A percentile compares a stretch with the other conserved stretches of the same genome.
These are phyloP conservation scores for Chytridiales sp. DNA, from an alignment of 371 early-diverging fungal genomes.

Conservation along the genomic window DNA sequence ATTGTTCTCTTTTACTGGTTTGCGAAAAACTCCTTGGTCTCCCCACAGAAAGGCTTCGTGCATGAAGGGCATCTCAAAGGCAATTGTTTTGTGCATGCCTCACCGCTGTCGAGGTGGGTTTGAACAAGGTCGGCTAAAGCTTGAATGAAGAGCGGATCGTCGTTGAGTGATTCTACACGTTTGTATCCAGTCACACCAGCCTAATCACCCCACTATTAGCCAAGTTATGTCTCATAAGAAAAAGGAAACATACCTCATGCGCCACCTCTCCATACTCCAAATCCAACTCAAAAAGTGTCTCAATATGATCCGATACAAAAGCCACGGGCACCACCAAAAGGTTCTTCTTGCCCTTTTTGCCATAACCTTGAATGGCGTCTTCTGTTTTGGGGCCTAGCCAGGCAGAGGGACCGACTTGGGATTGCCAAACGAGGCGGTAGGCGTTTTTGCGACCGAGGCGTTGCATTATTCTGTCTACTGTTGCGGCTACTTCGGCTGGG, in stretches of 20 bases:
- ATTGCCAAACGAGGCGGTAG: slow-evolving; percentile 94
- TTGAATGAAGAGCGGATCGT: slow-evolving; percentile 79
- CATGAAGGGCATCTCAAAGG: slow-evolving; percentile 79
- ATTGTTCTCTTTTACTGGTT: slow-evolving; percentile 19
- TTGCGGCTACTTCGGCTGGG: slow-evolving; percentile 89
- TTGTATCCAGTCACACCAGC: slow-evolving; percentile 73
- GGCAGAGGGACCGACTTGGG: slow-evolving; percentile 89
- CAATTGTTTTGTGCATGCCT: slow-evolving; percentile 65
- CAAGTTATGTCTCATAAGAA: background rate
- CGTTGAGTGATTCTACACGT: slow-evolving; percentile 89
- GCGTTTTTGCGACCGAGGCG: slow-evolving; percentile 71
- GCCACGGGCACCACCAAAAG: slow-evolving; percentile 89
- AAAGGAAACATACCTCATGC: slow-evolving; percentile 56
- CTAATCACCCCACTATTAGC: no score
- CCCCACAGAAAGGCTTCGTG: slow-evolving; percentile 68
- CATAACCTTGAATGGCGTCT: slow-evolving; percentile 74
- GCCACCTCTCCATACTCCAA: slow-evolving; percentile 88
- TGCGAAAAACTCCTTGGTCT: slow-evolving; percentile 63
- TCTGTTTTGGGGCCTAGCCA: slow-evolving; percentile 94
- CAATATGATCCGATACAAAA: slow-evolving; percentile 95
- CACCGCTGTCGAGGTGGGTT: slow-evolving; percentile 64
- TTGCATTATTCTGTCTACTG: slow-evolving; percentile 81
- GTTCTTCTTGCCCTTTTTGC: slow-evolving; percentile 72
- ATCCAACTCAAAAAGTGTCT: slow-evolving; percentile 94
- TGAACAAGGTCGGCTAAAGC: slow-evolving; percentile 87